These are phyloP conservation scores for Coniochaeta sp. DNA, from an alignment of 2,329 filamentous ascomycete genomes.

Conservation along the genomic window DNA sequence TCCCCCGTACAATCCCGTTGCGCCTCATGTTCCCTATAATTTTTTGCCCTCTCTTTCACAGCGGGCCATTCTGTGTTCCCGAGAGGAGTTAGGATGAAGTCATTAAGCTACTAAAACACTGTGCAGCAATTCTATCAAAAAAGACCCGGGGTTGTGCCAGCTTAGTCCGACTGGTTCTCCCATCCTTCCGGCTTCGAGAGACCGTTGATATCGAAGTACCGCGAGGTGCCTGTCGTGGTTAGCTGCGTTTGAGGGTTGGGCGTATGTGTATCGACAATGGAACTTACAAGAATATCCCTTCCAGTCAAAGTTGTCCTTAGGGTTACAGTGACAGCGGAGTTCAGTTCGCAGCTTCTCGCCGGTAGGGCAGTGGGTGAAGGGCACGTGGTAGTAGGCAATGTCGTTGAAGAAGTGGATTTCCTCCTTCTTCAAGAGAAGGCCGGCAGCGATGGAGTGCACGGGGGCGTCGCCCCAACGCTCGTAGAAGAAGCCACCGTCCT, in stretches of 20 bases:
- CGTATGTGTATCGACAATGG: too few species aligned
- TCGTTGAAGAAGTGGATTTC: constrained; percentile 99
- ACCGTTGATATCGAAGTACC: constrained; percentile 77
- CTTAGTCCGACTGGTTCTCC: constrained; percentile 57
- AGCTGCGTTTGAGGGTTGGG: background rate
- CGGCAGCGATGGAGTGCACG: constrained; percentile 93
- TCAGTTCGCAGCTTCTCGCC: constrained; percentile 77
- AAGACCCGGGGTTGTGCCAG: background rate
- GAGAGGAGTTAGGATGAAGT: background rate
- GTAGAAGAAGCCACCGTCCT: constrained; percentile 96
- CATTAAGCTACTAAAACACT: background rate
- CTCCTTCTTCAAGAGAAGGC: constrained; percentile 79
- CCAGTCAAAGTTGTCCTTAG: constrained; percentile 98
- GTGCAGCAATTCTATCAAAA: background rate
- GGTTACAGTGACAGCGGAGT: constrained; percentile 90
- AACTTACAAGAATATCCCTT: constrained; percentile 91
- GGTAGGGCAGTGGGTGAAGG: constrained; percentile 95
- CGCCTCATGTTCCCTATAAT: constrained; percentile 1
- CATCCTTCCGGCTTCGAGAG: constrained; percentile 80
- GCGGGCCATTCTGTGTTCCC: background rate
- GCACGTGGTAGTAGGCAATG: constrained; percentile 96
- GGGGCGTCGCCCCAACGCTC: constrained; percentile 98
- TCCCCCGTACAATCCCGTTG: background rate
- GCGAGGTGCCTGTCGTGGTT: constrained; percentile 66
- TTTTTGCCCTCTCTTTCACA: background rate